Evolutionary conservation across 2,329 filamentous ascomycete genomes (phyloP).

Genomic region (Cercospora brassicicola): DNA sequence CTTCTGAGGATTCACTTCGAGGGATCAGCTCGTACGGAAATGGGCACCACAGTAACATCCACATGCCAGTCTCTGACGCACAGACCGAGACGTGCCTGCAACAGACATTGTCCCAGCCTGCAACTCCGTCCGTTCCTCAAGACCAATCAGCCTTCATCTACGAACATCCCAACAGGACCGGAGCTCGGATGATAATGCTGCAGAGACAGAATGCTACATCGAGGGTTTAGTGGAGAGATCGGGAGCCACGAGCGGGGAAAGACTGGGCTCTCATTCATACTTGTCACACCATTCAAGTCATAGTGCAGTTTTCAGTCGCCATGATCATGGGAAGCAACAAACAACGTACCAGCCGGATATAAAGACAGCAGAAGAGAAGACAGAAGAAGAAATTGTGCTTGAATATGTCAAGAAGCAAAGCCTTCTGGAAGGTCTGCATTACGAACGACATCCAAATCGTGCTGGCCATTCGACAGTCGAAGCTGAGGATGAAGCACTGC

Average conservation of each 20-base stretch:
- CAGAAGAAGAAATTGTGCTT: conserved; percentile 70
- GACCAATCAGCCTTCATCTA: background rate
- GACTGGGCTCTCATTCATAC: background rate
- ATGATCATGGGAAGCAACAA: conserved; percentile 36
- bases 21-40: conserved; percentile 49
- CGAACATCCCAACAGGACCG: background rate
- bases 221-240: background rate
- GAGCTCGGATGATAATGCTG: background rate
- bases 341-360: conserved; percentile 17
- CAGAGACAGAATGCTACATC: background rate
- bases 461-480: background rate
- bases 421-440: background rate
- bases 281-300: background rate
- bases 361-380: conserved; percentile 43
- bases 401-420: conserved; percentile 34
- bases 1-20: conserved; percentile 49
- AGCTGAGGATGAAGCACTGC: background rate
- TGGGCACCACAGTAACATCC: background rate
- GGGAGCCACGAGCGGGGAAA: background rate
- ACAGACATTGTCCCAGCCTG: background rate
- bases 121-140: background rate
- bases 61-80: background rate
- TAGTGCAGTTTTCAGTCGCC: conserved; percentile 63
- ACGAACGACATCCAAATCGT: background rate
- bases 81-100: background rate